These are phyloP conservation scores for Leishmania guyanensis DNA, from an alignment of 208 protist genomes.

Conservation along the genomic window DNA sequence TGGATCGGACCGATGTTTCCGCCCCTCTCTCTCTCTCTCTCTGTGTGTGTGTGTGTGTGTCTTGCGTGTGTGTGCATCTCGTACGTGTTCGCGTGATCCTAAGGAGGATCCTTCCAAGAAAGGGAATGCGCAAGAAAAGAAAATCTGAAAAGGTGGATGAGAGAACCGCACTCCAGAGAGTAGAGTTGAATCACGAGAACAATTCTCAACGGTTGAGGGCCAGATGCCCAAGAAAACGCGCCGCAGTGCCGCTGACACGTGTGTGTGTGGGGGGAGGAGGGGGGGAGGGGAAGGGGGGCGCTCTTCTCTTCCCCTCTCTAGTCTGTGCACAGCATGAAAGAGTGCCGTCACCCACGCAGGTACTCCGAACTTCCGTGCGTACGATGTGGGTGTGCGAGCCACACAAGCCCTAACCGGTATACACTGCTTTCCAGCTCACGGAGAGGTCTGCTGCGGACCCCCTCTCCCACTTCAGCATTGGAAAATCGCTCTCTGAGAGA, in stretches of 20 bases:
- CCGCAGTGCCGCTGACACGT: neutral
- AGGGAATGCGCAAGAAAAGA: neutral
- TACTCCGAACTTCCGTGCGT: neutral
- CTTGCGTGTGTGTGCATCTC: neutral
- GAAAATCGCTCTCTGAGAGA: neutral
- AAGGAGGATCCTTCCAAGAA: neutral
- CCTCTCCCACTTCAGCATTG: neutral
- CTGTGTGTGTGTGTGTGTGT: neutral
- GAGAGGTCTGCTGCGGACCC: neutral
- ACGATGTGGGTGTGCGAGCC: neutral
- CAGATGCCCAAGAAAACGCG: too few relatives aligned
- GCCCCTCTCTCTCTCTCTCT: neutral
- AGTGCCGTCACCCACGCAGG: neutral
- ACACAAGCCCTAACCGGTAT: neutral
- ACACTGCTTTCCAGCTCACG: neutral
- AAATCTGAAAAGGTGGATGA: neutral
- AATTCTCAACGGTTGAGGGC: neutral
- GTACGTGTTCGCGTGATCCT: constrained; percentile 1
- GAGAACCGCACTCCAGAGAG: neutral
- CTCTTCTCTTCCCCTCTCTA: neutral
- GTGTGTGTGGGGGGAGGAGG: neutral
- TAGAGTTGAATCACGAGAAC: neutral
- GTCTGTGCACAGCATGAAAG: neutral
- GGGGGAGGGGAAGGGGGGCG: neutral
- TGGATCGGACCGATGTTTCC: neutral